Base-by-base conservation (phyloP, 2,329 filamentous ascomycete species). In the Fusarium proliferatum region DNA sequence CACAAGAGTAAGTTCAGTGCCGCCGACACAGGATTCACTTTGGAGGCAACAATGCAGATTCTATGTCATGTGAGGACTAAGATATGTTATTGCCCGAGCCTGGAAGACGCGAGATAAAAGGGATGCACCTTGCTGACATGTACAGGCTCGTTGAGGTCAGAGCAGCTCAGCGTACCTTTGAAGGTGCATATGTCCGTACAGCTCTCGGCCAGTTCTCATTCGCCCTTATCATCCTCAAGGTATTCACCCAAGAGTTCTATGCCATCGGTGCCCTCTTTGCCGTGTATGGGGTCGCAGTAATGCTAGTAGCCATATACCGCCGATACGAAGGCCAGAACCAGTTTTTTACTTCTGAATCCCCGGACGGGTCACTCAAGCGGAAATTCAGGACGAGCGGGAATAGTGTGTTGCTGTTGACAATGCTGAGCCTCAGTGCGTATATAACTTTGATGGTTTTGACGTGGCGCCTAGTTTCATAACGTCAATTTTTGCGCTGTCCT, bases 201-300 rank as follows among this genome's bases (percentile, higher is more conserved):
- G 95, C 96, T 6, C 90, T 99, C 26, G 94, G 94, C 6, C 95
- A 98, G 80, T 98, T 98, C 85, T 96, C 93, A 64, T 98, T 99
- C 82, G 92, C 96, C 26, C 91, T 99, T 56, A 92, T 99, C 72
- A 94, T 99, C 59, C 77, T 83, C 64, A 97, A 97, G 85, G 97
- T 99, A 82, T 98, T 99, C 85, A 98, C 95, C 13, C 89, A 92
- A 59, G 96, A 98, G 80, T 98, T 99, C 86, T 98, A 98, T 84
- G 91, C 93, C 76, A 97, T 98, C 72, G 96, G 96, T n/a, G 96
- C 96, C 11, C 87, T 99, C 38, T 98, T 98, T 81, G 95, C 96
- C 48, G 91, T 94, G 55, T 98, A 98, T 80, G 96, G 96, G 17
- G 91, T 92, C 7, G 94, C 94, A 11, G 89, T 99, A 53, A 86